A percentile compares a stretch with the other conserved stretches of the same genome.
Conservation (phyloP, 495 filamentous ascomycete species). For the Terfezia claveryi region DNA sequence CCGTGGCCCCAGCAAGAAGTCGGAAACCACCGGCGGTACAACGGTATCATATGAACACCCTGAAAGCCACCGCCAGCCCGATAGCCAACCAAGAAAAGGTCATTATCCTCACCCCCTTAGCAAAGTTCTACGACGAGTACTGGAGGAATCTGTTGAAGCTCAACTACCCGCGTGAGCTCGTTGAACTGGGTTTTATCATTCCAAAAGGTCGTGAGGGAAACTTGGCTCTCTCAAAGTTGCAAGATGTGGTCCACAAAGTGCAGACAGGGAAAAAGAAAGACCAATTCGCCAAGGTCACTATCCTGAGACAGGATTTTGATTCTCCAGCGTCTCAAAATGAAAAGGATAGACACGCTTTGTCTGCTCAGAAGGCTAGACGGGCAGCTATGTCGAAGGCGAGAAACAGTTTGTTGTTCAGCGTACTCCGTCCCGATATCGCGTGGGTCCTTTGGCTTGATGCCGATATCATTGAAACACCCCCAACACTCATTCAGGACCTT, state of each 20-base stretch:
- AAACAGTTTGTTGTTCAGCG: conserved; percentile 92
- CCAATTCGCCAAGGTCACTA: conserved; percentile 78
- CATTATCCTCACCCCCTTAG: conserved; percentile 79
- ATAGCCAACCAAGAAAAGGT: conserved; percentile 61
- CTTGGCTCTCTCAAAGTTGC: conserved; percentile 52
- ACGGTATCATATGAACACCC: conserved; percentile 82
- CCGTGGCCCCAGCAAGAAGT: conserved; percentile 40
- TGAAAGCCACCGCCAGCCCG: conserved; percentile 58
- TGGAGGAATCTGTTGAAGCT: conserved; percentile 85
- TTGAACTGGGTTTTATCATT: conserved; percentile 89
- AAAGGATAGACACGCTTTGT: conserved; percentile 67
- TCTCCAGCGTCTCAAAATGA: conserved; percentile 63
- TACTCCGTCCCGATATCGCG: conserved; percentile 71
- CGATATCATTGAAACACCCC: conserved; percentile 77
- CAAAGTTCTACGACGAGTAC: conserved; percentile 78
- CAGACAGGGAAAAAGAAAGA: conserved; percentile 57
- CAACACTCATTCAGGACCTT: conserved; percentile 75
- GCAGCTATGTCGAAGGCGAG: conserved; percentile 81
- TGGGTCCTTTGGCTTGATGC: conserved; percentile 95
- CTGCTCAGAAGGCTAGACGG: conserved; percentile 66
- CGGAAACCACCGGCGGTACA: conserved; percentile 57
- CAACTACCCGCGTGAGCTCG: conserved; percentile 75
- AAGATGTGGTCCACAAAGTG: conserved; percentile 62
- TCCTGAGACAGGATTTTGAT: conserved; percentile 88
- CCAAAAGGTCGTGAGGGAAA: conserved; percentile 82